Evolutionary conservation across 306 rosid species (phyloP).

Genomic region (Castanea mollissima): DNA sequence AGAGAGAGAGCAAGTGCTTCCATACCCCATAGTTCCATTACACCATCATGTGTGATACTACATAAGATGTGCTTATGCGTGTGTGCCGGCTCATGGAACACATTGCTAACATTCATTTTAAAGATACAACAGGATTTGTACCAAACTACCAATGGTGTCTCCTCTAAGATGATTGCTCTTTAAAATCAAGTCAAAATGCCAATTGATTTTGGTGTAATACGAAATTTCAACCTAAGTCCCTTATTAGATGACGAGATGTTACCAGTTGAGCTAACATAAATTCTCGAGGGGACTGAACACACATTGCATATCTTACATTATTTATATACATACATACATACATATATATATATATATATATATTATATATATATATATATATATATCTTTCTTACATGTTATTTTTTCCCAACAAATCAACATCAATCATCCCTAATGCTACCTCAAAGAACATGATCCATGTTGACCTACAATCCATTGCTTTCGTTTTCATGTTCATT

Average conservation of each 20-base stretch:
- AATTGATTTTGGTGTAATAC: no score
- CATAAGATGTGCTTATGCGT: background rate
- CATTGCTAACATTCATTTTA: no score
- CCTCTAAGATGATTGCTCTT: no score
- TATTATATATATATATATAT: no score
- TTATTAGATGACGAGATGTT: no score
- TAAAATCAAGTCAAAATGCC: no score
- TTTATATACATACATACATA: no score
- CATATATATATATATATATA: no score
- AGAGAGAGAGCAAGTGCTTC: background rate
- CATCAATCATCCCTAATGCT: background rate
- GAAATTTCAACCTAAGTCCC: no score
- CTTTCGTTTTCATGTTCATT: background rate
- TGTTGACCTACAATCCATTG: background rate
- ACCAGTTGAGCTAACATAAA: background rate
- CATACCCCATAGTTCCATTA: background rate
- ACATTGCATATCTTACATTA: background rate
- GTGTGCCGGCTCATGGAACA: background rate
- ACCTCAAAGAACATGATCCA: background rate
- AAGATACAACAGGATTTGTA: no score
- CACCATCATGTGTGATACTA: background rate
- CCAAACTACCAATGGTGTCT: no score
- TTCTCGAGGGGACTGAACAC: background rate
- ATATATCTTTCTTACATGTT: no score
- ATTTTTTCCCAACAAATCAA: background rate